Percentiles rank a stretch among this genome's conserved stretches.
Conservation (phyloP, 352 stramenopile genomes). For the Phytophthora pisi region DNA sequence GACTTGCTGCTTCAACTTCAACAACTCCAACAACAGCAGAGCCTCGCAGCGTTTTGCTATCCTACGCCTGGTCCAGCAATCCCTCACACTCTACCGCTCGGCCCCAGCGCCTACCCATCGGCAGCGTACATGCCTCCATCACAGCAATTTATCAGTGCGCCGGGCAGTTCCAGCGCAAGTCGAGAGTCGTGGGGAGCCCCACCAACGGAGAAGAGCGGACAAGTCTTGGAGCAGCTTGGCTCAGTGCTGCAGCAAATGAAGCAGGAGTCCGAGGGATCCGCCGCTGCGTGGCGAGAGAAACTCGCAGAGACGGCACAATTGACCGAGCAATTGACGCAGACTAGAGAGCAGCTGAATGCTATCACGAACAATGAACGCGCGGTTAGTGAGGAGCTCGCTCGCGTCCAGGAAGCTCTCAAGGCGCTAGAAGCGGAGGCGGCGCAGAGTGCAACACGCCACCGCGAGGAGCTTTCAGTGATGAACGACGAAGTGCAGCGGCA, state of each 20-base stretch:
- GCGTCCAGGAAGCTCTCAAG: constrained; percentile 46
- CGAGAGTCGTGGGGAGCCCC: constrained; percentile 24
- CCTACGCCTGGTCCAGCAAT: constrained; percentile 23
- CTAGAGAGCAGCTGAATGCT: constrained; percentile 46
- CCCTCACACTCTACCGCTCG: constrained; percentile 18
- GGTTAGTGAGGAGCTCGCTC: constrained; percentile 39
- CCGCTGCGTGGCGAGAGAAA: constrained; percentile 65
- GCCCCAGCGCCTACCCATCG: constrained; percentile 22
- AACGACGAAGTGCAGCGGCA: constrained; percentile 62
- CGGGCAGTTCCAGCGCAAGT: constrained; percentile 19
- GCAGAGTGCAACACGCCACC: constrained; percentile 41
- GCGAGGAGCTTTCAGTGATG: constrained; percentile 63
- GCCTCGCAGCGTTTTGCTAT: constrained; percentile 45
- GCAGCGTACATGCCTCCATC: constrained; percentile 14
- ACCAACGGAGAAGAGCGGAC: constrained; percentile 57
- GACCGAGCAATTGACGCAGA: constrained; percentile 38
- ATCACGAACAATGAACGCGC: constrained; percentile 42
- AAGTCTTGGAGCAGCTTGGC: constrained; percentile 70
- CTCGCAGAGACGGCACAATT: constrained; percentile 60
- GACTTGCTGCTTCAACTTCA: constrained; percentile 59
- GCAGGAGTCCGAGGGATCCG: constrained; percentile 68
- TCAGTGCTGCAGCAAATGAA: constrained; percentile 79
- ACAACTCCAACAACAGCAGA: constrained; percentile 47
- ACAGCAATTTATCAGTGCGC: constrained; percentile 26
- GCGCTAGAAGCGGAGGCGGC: constrained; percentile 35